Conservation (phyloP, 1,284 basidiomycete genomes). For the Fomitopsis betulina region DNA sequence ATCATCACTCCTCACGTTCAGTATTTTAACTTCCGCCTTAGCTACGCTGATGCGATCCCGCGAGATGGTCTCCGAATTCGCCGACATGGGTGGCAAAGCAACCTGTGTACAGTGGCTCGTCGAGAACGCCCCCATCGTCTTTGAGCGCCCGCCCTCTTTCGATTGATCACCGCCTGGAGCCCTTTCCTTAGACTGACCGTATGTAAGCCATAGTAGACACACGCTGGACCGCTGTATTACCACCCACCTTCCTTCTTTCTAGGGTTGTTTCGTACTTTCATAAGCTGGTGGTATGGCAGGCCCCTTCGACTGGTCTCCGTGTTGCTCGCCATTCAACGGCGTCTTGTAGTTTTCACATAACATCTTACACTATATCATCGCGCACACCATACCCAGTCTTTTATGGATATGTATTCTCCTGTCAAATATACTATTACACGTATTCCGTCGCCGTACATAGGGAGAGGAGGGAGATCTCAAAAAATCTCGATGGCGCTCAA, state of each 20-base stretch:
- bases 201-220: not conserved
- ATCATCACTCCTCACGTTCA: not conserved
- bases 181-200: not conserved
- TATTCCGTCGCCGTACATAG: not conserved
- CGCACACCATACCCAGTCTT: conserved; percentile 19
- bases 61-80: conserved; percentile 87
- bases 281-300: conserved; percentile 3
- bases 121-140: conserved; percentile 76
- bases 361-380: conserved; percentile 12
- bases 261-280: conserved; percentile 2
- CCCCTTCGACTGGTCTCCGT: not conserved
- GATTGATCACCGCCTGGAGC: not conserved
- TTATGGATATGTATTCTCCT: conserved; percentile 22
- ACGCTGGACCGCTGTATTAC: conserved; percentile 6
- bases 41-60: conserved; percentile 92
- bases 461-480: not conserved
- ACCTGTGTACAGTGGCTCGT: conserved; percentile 89
- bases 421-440: conserved; percentile 14
- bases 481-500: not conserved
- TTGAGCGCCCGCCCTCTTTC: conserved; percentile 26
- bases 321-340: not conserved
- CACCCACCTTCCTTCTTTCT: not conserved
- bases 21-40: conserved; percentile 30
- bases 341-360: not conserved
- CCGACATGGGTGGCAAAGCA: conserved; percentile 95